Conservation (phyloP, 768 basidiomycete genomes). For the Omphalotus guepiniiformis region DNA sequence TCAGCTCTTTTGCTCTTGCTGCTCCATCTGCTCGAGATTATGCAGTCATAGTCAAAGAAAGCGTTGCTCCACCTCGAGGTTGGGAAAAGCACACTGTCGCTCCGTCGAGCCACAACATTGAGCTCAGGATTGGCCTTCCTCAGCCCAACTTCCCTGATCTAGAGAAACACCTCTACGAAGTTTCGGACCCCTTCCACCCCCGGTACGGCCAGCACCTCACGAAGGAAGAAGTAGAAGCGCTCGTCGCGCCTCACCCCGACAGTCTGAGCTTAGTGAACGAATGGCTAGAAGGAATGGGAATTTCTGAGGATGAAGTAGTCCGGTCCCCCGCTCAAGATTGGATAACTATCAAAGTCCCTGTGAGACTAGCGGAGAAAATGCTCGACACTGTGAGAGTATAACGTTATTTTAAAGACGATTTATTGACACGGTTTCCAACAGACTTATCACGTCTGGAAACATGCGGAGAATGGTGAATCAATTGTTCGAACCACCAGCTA, state of each 20-base stretch:
- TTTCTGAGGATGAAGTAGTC: conserved; percentile 40
- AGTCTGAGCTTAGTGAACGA: conserved; percentile 51
- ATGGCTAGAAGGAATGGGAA: conserved; percentile 58
- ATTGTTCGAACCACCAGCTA: conserved; percentile 57
- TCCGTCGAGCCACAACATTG: conserved; percentile 40
- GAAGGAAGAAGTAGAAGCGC: conserved; percentile 59
- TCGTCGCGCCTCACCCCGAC: conserved; percentile 54
- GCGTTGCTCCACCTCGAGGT: conserved; percentile 40
- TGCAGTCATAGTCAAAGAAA: conserved; percentile 43
- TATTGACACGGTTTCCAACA: conserved; percentile 19
- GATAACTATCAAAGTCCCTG: conserved; percentile 56
- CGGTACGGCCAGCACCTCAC: conserved; percentile 57
- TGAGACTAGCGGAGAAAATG: conserved; percentile 62
- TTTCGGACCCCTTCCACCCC: conserved; percentile 52
- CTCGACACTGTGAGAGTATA: conserved; percentile 53
- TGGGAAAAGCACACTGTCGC: conserved; percentile 45
- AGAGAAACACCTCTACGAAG: conserved; percentile 50
- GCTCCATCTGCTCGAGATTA: conserved; percentile 15
- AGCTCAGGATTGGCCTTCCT: conserved; percentile 54
- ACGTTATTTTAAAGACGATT: conserved; percentile 1
- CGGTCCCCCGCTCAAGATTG: conserved; percentile 69
- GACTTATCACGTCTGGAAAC: conserved; percentile 63
- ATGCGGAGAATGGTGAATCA: conserved; percentile 46
- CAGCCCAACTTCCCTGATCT: conserved; percentile 47
- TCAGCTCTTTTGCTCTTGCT: conserved; percentile 19